phyloP scores from a whole-genome alignment of 2,329 filamentous ascomycete genomes.

The Mycosphaerella arachidis region DNA sequence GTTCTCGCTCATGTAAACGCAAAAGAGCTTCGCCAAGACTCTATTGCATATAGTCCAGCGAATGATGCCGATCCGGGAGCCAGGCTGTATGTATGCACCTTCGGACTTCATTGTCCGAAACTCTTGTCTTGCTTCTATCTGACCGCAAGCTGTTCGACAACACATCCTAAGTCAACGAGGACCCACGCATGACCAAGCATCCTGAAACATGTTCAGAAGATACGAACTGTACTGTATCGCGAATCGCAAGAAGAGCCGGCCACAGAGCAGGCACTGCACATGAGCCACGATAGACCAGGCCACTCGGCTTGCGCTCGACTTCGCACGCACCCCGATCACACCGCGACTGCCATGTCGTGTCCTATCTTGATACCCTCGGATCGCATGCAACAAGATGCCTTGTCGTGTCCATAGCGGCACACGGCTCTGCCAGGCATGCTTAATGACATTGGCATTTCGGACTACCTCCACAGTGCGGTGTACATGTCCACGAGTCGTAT shows the following conservation, averaged over 20 bases:
- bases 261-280: background rate
- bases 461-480: background rate
- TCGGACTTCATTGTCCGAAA: no score
- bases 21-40: no score
- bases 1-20: no score
- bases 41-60: no score
- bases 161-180: no score
- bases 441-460: background rate
- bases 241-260: background rate
- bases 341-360: background rate
- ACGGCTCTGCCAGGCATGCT: background rate
- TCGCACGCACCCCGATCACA: background rate
- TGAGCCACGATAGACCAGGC: background rate
- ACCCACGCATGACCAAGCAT: background rate
- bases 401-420: background rate
- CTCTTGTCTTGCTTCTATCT: no score
- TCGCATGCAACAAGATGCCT: background rate
- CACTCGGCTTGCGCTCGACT: background rate
- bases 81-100: no score
- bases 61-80: no score
- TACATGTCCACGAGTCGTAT: background rate
- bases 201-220: background rate
- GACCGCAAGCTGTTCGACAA: no score
- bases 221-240: background rate
- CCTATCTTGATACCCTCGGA: background rate